Conservation (phyloP, 805 yeast genomes). For the Saccharomycopsis capsularis region DNA sequence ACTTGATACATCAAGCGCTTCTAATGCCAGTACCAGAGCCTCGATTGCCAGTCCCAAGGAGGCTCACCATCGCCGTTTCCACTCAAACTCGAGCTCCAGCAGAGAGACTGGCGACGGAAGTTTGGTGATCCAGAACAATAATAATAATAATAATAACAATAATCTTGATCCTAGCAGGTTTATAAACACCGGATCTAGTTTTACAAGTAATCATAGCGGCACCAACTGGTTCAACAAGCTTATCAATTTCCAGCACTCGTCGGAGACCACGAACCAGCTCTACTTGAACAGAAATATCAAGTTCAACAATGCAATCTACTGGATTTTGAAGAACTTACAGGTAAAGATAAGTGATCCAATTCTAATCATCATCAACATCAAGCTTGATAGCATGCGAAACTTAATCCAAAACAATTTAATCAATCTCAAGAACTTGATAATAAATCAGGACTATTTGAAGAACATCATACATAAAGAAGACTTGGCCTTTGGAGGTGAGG, state of each 20-base stretch:
- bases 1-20: no score
- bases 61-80: neutral
- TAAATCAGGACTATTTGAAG: slow-evolving; percentile 16
- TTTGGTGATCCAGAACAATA: no score
- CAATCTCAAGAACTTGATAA: slow-evolving; percentile 16
- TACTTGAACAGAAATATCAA: slow-evolving; percentile 20
- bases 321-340: slow-evolving; percentile 18
- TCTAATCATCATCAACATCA: slow-evolving; percentile 20
- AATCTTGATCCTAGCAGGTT: neutral
- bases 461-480: slow-evolving; percentile 10
- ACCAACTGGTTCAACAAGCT: slow-evolving; percentile 16
- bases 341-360: slow-evolving; percentile 20
- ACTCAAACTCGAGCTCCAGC: neutral
- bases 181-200: neutral
- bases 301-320: slow-evolving; percentile 16
- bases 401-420: slow-evolving; percentile 14
- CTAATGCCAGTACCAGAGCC: neutral
- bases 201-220: neutral
- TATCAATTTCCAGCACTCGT: slow-evolving; percentile 5
- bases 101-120: neutral
- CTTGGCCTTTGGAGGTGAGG: no score
- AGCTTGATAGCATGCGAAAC: slow-evolving; percentile 10
- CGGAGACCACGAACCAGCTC: slow-evolving; percentile 13
- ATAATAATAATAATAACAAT: neutral
- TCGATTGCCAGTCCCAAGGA: neutral